A percentile compares a stretch with the other conserved stretches of the same genome.
These are phyloP conservation scores for Fusarium fracticaudum DNA, from an alignment of 2,329 filamentous ascomycete species.

Conservation along the genomic window DNA sequence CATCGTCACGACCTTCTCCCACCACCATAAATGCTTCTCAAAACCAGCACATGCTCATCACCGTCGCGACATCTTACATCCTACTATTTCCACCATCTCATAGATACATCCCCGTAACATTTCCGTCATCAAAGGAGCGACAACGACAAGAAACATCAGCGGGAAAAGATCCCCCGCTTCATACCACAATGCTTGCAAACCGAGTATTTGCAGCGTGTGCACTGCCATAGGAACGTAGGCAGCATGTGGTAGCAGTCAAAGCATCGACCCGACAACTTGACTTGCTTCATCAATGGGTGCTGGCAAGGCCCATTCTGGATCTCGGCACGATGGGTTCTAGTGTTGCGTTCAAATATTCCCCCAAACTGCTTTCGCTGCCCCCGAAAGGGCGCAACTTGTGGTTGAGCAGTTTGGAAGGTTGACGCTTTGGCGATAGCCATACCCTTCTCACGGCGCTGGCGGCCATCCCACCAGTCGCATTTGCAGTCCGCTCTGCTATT, in stretches of 20 bases:
- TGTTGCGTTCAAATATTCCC: neutral
- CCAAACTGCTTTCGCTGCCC: neutral
- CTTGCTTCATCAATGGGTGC: neutral
- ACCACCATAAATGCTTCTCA: neutral
- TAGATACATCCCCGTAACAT: neutral
- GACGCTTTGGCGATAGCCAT: neutral
- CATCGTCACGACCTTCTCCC: neutral
- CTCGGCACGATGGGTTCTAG: too few species aligned
- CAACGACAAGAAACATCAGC: neutral
- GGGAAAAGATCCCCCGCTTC: neutral
- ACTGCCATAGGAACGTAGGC: neutral
- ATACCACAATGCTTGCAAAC: neutral
- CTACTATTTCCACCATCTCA: neutral
- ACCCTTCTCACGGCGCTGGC: neutral
- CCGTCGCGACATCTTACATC: neutral
- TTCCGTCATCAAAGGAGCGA: neutral
- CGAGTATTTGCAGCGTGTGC: neutral
- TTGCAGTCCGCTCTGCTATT: neutral
- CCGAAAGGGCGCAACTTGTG: neutral
- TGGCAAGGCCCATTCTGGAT: neutral
- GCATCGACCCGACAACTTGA: neutral
- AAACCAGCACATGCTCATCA: neutral
- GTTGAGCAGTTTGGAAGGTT: too few species aligned
- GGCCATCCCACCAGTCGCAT: conserved; percentile 1
- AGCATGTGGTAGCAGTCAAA: neutral